Base-by-base conservation (phyloP, 768 basidiomycete species). In the Pleurotus ostreatus region DNA sequence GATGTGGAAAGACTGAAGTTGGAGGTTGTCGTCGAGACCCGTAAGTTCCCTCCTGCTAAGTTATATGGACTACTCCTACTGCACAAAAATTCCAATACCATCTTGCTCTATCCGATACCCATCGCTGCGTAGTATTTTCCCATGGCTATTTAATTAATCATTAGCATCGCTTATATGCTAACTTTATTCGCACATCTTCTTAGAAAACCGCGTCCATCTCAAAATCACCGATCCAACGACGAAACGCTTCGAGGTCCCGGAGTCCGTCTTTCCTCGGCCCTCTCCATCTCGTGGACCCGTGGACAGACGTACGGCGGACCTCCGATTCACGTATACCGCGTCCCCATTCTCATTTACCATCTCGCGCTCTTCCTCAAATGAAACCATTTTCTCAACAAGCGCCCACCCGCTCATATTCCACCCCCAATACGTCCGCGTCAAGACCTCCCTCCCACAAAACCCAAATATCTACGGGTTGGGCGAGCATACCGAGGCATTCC, bases 401-500 rank as follows among this genome's bases (percentile, higher is more conserved):
- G 73, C 75, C 7, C 77, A 84, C 61, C 74, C 87, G 0, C 68
- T 89, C 67, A 82, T 93, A 59, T 91, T 86, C 62, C 86, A 89
- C 61, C 80, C 85, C 1, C 89, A 90, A 67, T 92, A 87, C 65
- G 74, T 92, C 12, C 85, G 88, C 52, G 71, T 92, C 59, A 85
- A 87, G 65, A 87, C 86, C 15, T 66, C 64, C 45, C 67, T 92
- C 0, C 84, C 87, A 0, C 53, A 66, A 2, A 67, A 79, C 41
- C 79, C 89, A 23, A 89, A 90, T 67, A 79, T 91, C 55, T 90
- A 89, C 64, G 90, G 90, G 2, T 75, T 91, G 8, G 89, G 89
- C n/a, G 87, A 88, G 61, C 84, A 87, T 65, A 82, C 83, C 4
- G 78, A 87, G 57, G 62, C 79, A 0, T 88, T 89, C 78, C 81